Percentiles rank a stretch among this genome's conserved stretches.
These are phyloP conservation scores for Podosphaera xanthii DNA, from an alignment of 2,329 filamentous ascomycete genomes.

Conservation along the genomic window DNA sequence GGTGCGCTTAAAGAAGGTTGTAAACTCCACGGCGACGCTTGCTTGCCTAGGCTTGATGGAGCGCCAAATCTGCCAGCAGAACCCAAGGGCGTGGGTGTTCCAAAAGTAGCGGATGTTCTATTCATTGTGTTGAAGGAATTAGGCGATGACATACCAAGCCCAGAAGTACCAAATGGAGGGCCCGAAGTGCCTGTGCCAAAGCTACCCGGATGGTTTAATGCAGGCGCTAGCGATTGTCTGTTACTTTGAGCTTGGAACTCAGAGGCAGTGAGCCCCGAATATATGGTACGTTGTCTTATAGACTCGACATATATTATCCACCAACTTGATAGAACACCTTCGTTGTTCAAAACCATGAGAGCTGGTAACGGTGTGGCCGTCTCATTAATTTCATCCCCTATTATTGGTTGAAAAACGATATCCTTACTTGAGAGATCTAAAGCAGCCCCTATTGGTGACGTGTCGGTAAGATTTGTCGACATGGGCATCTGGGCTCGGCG, in stretches of 20 bases:
- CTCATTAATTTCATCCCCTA: conserved; percentile 53
- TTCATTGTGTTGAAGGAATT: conserved; percentile 12
- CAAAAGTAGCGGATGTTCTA: conserved; percentile 14
- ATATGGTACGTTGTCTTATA: conserved; percentile 49
- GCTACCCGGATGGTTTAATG: conserved; percentile 10
- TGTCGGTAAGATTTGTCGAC: conserved; percentile 43
- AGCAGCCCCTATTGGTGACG: conserved; percentile 53
- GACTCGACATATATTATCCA: conserved; percentile 84
- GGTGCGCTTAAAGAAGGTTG: conserved; percentile 14
- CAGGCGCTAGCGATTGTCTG: conserved; percentile 7
- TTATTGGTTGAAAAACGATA: conserved; percentile 55
- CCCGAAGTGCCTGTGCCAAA: conserved; percentile 10
- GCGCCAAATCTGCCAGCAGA: conserved; percentile 16
- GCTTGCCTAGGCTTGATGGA: conserved; percentile 24
- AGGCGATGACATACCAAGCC: conserved; percentile 12
- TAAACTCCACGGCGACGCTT: conserved; percentile 27
- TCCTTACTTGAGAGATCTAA: conserved; percentile 70
- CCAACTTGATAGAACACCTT: conserved; percentile 68
- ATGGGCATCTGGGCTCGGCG: conserved; percentile 55
- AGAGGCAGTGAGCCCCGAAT: conserved; percentile 40
- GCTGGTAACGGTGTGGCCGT: conserved; percentile 64
- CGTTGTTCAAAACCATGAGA: conserved; percentile 67
- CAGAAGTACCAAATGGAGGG: conserved; percentile 18
- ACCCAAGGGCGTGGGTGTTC: conserved; percentile 19
- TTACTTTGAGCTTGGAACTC: conserved; percentile 6